These are phyloP conservation scores for Scleroderma bovista DNA, from an alignment of 768 basidiomycete species.

Conservation along the genomic window DNA sequence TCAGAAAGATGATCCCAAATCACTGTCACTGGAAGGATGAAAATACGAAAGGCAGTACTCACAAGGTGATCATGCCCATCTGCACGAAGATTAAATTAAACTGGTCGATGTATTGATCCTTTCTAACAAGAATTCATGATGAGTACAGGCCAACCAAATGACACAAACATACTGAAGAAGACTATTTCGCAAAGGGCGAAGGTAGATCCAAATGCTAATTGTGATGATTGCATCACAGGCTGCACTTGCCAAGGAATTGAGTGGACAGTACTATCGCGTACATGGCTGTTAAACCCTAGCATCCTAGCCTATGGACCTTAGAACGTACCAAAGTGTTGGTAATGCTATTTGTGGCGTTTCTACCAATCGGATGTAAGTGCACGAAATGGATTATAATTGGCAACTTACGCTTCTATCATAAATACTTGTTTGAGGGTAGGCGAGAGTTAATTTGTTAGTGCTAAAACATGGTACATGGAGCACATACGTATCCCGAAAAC, in stretches of 20 bases:
- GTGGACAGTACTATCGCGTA: constrained; percentile 4
- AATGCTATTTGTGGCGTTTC: background rate
- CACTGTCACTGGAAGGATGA: no score
- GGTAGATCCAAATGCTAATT: constrained; percentile 8
- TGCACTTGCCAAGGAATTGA: constrained; percentile 11
- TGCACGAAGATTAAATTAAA: constrained; percentile 12
- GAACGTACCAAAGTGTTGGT: background rate
- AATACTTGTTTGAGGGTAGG: background rate
- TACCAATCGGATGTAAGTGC: background rate
- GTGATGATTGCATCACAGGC: constrained; percentile 19
- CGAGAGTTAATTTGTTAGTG: background rate
- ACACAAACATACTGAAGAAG: constrained; percentile 6
- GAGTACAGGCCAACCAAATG: no score
- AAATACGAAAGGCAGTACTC: constrained; percentile 4
- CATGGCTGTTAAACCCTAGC: background rate
- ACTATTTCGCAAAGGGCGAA: constrained; percentile 9
- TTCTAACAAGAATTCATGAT: background rate
- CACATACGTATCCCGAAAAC: background rate
- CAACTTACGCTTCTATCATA: background rate
- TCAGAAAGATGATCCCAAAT: no score
- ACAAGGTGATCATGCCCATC: constrained; percentile 17
- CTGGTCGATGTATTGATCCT: constrained; percentile 8
- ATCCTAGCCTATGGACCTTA: background rate
- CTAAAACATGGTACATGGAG: background rate
- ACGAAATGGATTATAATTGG: background rate